These are phyloP conservation scores for Coleophoma crateriformis DNA, from an alignment of 2,329 filamentous ascomycete genomes.

Conservation along the genomic window DNA sequence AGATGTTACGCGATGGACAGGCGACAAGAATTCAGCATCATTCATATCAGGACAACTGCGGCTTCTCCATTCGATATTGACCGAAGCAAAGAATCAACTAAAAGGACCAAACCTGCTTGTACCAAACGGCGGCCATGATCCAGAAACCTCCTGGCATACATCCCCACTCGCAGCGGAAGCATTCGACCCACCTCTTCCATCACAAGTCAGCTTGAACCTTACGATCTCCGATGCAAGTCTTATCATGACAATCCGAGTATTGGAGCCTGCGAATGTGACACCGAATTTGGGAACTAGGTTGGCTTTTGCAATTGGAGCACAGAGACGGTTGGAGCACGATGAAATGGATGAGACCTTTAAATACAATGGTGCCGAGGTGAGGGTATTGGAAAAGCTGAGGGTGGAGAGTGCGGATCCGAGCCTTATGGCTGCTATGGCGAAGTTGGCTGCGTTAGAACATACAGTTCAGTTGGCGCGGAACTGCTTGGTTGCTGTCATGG, in stretches of 20 bases:
- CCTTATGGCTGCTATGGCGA: conserved; percentile 76
- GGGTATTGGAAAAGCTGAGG: conserved; percentile 82
- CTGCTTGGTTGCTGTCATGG: conserved; percentile 76
- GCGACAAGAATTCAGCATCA: conserved; percentile 48
- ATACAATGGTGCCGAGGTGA: conserved; percentile 63
- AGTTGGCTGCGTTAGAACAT: conserved; percentile 72
- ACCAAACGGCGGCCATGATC: conserved; percentile 4
- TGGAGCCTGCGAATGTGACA: conserved; percentile 61
- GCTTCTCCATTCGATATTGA: conserved; percentile 47
- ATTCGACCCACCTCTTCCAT: conserved; percentile 58
- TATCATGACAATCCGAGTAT: conserved; percentile 62
- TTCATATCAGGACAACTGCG: conserved; percentile 51
- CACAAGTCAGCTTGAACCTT: conserved; percentile 69
- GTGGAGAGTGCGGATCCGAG: conserved; percentile 81
- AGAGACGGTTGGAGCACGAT: conserved; percentile 64
- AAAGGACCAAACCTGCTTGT: conserved; percentile 41
- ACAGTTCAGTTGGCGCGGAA: conserved; percentile 63
- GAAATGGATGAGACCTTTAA: conserved; percentile 74
- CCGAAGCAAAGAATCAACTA: conserved; percentile 45
- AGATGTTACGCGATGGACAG: conserved; percentile 68
- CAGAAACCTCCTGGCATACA: conserved; percentile 1
- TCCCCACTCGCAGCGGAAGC: conserved; percentile 26
- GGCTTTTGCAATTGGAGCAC: conserved; percentile 62
- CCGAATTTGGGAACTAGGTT: conserved; percentile 60
- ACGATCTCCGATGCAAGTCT: conserved; percentile 65